A percentile compares a stretch with the other conserved stretches of the same genome.
phyloP scores from a whole-genome alignment of 2,329 filamentous ascomycete genomes.

The Biscogniauxia sp. region DNA sequence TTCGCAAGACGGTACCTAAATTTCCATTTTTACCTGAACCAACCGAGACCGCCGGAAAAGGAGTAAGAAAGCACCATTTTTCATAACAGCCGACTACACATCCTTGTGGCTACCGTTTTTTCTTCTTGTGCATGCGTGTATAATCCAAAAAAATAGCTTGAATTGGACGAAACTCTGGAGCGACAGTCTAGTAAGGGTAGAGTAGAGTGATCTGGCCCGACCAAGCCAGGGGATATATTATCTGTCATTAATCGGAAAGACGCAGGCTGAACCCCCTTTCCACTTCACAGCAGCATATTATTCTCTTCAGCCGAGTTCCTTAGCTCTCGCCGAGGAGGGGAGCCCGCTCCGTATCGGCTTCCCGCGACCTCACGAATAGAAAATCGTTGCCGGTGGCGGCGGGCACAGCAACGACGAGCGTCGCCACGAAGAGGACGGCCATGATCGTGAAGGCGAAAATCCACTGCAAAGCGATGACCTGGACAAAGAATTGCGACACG shows the following conservation, averaged over 20 bases:
- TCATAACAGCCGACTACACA: neutral
- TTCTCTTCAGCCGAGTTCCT: neutral
- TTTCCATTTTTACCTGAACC: no score
- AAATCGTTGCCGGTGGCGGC: slow-evolving; percentile 59
- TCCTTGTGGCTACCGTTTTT: neutral
- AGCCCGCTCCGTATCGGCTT: slow-evolving; percentile 56
- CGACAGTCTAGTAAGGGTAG: neutral
- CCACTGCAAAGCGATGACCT: slow-evolving; percentile 81
- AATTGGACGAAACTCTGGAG: neutral
- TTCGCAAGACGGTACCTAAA: no score
- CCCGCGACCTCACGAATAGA: slow-evolving; percentile 44
- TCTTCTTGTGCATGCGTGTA: neutral
- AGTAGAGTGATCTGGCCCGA: neutral
- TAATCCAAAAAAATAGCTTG: neutral
- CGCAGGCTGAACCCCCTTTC: neutral
- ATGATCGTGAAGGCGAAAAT: slow-evolving; percentile 89
- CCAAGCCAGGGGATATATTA: neutral
- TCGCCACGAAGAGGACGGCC: slow-evolving; percentile 67
- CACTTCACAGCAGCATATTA: neutral
- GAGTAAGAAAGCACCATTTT: no score
- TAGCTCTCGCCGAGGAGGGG: slow-evolving; percentile 56
- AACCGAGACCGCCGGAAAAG: no score
- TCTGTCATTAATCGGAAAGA: slow-evolving; percentile 1
- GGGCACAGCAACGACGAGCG: slow-evolving; percentile 63
- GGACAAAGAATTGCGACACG: slow-evolving; percentile 70